Base-by-base conservation (phyloP, 495 filamentous ascomycete species). In the Usnea hakonensis region DNA sequence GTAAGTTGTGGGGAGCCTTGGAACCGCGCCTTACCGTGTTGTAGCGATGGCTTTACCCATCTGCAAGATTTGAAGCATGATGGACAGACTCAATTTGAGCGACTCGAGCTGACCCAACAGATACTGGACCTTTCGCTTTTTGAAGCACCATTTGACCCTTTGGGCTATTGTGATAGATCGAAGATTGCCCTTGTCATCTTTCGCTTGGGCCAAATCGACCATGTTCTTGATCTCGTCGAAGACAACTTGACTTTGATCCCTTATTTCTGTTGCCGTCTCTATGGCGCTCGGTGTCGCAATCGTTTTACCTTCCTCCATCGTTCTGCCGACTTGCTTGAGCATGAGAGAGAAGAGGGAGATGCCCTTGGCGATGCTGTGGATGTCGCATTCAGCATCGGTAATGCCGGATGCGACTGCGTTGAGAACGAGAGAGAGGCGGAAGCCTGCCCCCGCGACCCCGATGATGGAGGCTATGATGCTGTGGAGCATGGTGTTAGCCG, bases 181-280 rank as follows among this genome's bases (percentile, higher is more conserved):
- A 37, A 74, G 50, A 17, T 73, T 59, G 6, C 69, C 71, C 13
- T 74, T 48, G 5, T 70, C 61, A 56, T 77, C 77, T 56, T 58
- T 72, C 6, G 37, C 56, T 57, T 78, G 73, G 9, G 72, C 60
- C 33, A 72, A 67, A 26, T 78, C 74, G 41, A 77, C 62, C 77
- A 79, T 79, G 41, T 70, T 73, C 66, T 75, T 72, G 54, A 79
- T 76, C 41, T 79, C 77, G 7, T 76, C 66, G 60, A 79, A 79
- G 3, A 78, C 69, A 43, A 69, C 38, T 58, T 75, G 70, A 32
- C 76, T 76, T 38, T 78, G 75, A 23, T 68, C 64, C 13, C 72
- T 70, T 43, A 79, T 77, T 63, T 78, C 74, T 55, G 70, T 69
- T 1, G 73, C 72, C 36, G 77, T 79, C 11, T 77, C 72, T 3